phyloP scores from a whole-genome alignment of 805 yeast genomes.

The Candida montana region DNA sequence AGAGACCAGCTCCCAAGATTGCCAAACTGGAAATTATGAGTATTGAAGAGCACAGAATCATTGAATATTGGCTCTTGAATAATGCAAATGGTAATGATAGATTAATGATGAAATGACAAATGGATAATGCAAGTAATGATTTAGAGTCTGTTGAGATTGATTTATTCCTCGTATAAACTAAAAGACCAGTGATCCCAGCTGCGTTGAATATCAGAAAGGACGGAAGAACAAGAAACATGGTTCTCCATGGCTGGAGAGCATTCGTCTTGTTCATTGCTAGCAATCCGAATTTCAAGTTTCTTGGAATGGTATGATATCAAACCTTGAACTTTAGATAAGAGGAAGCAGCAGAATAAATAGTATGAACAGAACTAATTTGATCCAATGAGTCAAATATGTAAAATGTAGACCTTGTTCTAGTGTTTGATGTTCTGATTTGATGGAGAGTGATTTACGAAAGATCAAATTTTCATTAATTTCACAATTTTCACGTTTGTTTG shows the following conservation, averaged over 20 bases:
- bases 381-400: too few relatives aligned
- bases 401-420: too few relatives aligned
- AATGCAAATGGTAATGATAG: conserved; percentile 3
- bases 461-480: background rate
- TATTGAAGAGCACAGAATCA: background rate
- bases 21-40: conserved; percentile 6
- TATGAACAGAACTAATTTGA: too few relatives aligned
- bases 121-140: conserved; percentile 3
- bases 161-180: conserved; percentile 6
- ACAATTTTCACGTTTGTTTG: conserved; percentile 3
- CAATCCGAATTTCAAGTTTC: too few relatives aligned
- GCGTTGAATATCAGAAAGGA: conserved; percentile 7
- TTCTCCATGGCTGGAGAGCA: background rate
- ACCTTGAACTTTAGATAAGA: too few relatives aligned
- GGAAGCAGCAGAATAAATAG: too few relatives aligned
- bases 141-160: background rate
- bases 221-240: background rate
- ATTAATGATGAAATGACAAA: conserved; percentile 6
- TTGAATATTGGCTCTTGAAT: too few relatives aligned
- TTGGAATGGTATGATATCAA: too few relatives aligned
- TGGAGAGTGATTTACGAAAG: background rate
- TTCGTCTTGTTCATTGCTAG: background rate
- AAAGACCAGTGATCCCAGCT: conserved; percentile 14
- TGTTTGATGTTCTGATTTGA: background rate
- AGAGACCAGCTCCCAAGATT: conserved; percentile 24